Base-by-base conservation (phyloP, 2,329 filamentous ascomycete species). In the Aspergillus sp. region DNA sequence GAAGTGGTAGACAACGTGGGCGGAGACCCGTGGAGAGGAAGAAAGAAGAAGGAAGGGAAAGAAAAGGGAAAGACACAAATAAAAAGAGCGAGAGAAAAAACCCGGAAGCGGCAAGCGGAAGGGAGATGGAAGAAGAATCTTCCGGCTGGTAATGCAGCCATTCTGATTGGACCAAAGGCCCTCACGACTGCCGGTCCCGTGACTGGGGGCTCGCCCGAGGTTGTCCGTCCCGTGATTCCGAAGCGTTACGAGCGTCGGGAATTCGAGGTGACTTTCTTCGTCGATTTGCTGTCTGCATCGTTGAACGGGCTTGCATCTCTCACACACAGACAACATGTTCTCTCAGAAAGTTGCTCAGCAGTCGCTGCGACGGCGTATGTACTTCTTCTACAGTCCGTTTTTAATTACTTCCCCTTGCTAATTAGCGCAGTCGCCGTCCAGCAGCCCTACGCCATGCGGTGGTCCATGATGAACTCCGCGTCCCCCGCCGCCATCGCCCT, bases 301-400 rank as follows among this genome's bases (percentile, higher is more conserved):
- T 55, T 56, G 50, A 47, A 51, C 39, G 26, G 49, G 54, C 46
- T 53, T 58, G 52, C 59, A 49, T 36, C 32, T 31, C 39, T 18
- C 16, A 18, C 26, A 32, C 29, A 59, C 39, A 46, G 24, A 57
- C 71, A 78, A 58, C 50, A 81, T 82, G 79, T 72, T 81, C 66
- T 77, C 78, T 56, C 79, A 81, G 66, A 78, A 79, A 71, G 69
- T 79, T 70, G 73, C 76, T 57, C 79, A 81, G 67, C 76, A 78
- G 66, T 79, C 78, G 61, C 71, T 80, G 69, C 75, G 79, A 72
- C 78, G 80, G 71, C 72, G 80, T 82, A 81, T 65, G 78, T 75
- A 22, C 42, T 50, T 14, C n/a, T 26, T 16, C 18, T 9, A 18
- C 11, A 0, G 10, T 18, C 31, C 16, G 39, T 12, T 49, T 24